Evolutionary conservation across 345 rosid species (phyloP).

Genomic region (Dipteronia dyeriana): DNA sequence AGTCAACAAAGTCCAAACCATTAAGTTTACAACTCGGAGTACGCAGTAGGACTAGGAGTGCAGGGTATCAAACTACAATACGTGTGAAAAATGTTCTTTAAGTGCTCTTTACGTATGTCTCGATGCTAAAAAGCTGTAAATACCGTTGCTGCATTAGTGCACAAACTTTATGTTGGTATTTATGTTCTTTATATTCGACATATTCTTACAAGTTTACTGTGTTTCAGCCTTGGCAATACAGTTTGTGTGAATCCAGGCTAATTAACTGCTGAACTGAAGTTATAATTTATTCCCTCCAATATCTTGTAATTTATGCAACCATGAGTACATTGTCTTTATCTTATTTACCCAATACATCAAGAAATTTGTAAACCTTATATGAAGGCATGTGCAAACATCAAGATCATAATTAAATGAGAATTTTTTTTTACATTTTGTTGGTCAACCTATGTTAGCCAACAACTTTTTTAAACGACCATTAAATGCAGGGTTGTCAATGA

Average conservation of each 20-base stretch:
- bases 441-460: background rate
- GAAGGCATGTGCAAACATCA: background rate
- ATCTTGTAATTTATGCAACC: background rate
- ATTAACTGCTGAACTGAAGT: background rate
- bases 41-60: background rate
- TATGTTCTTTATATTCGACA: background rate
- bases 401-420: background rate
- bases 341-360: too few species aligned
- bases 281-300: background rate
- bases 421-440: background rate
- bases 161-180: background rate
- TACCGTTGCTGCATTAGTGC: background rate
- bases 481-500: background rate
- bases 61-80: background rate
- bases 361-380: background rate
- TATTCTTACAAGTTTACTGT: background rate
- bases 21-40: background rate
- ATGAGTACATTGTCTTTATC: background rate
- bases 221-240: background rate
- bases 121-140: background rate
- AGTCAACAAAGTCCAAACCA: background rate
- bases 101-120: background rate
- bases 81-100: background rate
- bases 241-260: background rate
- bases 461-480: background rate